Conservation (phyloP, 805 yeast species). For the Wickerhamomyces silvicola region DNA sequence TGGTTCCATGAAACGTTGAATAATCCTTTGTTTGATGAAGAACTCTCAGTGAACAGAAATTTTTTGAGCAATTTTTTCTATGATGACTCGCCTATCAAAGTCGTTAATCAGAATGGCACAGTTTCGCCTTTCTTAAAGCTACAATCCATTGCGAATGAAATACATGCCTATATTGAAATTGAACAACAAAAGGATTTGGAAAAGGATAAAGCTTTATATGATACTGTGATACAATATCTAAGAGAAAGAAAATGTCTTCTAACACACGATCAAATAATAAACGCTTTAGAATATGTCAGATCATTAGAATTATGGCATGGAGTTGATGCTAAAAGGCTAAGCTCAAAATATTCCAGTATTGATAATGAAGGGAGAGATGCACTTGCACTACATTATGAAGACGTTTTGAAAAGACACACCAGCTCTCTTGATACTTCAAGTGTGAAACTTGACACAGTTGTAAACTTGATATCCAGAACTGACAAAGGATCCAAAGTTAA, state of each 20-base stretch:
- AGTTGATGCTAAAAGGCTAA: conserved; percentile 54
- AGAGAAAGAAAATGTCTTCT: conserved; percentile 39
- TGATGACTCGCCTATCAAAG: conserved; percentile 37
- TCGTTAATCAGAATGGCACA: conserved; percentile 29
- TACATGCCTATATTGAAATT: conserved; percentile 52
- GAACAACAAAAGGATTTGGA: conserved; percentile 45
- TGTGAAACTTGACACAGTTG: conserved; percentile 37
- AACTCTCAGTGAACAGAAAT: conserved; percentile 17
- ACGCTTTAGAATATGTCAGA: conserved; percentile 47
- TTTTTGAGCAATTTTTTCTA: conserved; percentile 26
- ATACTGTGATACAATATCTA: conserved; percentile 42
- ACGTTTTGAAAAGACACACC: conserved; percentile 40
- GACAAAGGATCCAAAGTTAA: conserved; percentile 19
- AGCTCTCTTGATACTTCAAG: conserved; percentile 31
- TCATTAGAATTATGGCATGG: conserved; percentile 78
- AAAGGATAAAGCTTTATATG: conserved; percentile 46
- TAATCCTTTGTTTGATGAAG: conserved; percentile 57
- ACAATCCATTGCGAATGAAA: conserved; percentile 47
- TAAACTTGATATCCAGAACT: conserved; percentile 30
- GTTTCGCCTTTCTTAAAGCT: conserved; percentile 24
- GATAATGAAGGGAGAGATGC: conserved; percentile 77
- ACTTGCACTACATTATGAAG: conserved; percentile 50
- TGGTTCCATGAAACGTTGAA: conserved; percentile 85
- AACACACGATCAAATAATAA: conserved; percentile 42
- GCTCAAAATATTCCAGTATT: conserved; percentile 63